A percentile compares a stretch with the other conserved stretches of the same genome.
Conservation (phyloP, 2,329 filamentous ascomycete genomes). For the Coniosporium tulheliwenetii region DNA sequence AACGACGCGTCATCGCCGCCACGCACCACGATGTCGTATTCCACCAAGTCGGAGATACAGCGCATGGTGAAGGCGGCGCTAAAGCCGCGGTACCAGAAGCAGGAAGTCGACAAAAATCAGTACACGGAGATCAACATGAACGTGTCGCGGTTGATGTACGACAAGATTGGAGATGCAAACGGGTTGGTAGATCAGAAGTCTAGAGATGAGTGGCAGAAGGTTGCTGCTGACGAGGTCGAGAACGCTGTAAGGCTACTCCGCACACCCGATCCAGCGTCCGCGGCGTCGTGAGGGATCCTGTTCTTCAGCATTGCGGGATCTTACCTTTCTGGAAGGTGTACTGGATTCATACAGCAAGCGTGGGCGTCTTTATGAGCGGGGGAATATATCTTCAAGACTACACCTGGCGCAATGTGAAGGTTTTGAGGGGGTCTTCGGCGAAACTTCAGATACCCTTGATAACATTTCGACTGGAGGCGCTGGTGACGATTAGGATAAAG, state of each 20-base stretch:
- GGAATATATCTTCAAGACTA: too few relatives aligned
- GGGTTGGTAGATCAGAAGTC: constrained; percentile 46
- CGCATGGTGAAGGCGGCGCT: constrained; percentile 73
- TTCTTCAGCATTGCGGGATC: neutral
- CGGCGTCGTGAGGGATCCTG: neutral
- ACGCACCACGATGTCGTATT: constrained; percentile 52
- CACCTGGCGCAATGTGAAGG: too few relatives aligned
- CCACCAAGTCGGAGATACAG: constrained; percentile 78
- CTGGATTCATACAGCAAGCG: too few relatives aligned
- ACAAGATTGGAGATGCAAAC: constrained; percentile 36
- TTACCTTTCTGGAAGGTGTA: neutral
- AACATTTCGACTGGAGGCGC: too few relatives aligned
- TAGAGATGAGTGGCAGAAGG: constrained; percentile 55
- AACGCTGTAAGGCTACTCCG: constrained; percentile 41
- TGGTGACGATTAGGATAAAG: too few relatives aligned
- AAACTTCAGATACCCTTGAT: too few relatives aligned
- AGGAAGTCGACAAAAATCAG: constrained; percentile 70
- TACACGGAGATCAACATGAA: constrained; percentile 86
- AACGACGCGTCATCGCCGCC: constrained; percentile 50
- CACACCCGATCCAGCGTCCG: neutral
- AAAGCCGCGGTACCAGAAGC: constrained; percentile 67
- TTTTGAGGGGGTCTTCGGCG: too few relatives aligned
- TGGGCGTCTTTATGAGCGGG: too few relatives aligned
- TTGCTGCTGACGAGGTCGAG: constrained; percentile 65
- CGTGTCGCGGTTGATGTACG: constrained; percentile 79